phyloP scores from a whole-genome alignment of 768 basidiomycete genomes.

The Pleurotus giganteus region DNA sequence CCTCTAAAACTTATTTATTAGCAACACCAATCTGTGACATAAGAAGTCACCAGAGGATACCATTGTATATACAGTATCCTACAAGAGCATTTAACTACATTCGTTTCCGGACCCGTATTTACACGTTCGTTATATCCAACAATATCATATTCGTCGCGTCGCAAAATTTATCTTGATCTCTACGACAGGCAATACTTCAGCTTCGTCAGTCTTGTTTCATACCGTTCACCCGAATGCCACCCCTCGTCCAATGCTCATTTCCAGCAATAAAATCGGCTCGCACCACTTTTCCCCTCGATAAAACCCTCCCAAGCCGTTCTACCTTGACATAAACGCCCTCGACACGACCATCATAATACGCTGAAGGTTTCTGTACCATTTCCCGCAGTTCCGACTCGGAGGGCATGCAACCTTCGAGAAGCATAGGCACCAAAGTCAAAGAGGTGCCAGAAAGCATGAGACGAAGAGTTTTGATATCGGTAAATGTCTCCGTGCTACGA shows the following conservation, averaged over 20 bases:
- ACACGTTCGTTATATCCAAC: no score
- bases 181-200: no score
- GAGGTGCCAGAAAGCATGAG: constrained; percentile 34
- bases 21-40: not conserved
- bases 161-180: no score
- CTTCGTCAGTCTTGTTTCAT: constrained; percentile 9
- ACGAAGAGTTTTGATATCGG: constrained; percentile 32
- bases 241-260: constrained; percentile 59
- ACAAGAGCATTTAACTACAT: not conserved
- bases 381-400: constrained; percentile 33
- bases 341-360: constrained; percentile 44
- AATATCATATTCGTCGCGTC: no score
- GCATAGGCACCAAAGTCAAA: constrained; percentile 40
- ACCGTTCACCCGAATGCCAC: constrained; percentile 35
- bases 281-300: constrained; percentile 53
- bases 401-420: constrained; percentile 42
- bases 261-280: constrained; percentile 60
- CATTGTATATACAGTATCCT: not conserved
- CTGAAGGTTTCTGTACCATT: constrained; percentile 45
- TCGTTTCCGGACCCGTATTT: not conserved
- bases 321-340: constrained; percentile 62
- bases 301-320: constrained; percentile 38
- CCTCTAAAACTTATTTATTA: not conserved
- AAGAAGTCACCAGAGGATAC: not conserved
- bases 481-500: constrained; percentile 40